phyloP scores from a whole-genome alignment of 306 rosid species.

The Lablab purpureus region DNA sequence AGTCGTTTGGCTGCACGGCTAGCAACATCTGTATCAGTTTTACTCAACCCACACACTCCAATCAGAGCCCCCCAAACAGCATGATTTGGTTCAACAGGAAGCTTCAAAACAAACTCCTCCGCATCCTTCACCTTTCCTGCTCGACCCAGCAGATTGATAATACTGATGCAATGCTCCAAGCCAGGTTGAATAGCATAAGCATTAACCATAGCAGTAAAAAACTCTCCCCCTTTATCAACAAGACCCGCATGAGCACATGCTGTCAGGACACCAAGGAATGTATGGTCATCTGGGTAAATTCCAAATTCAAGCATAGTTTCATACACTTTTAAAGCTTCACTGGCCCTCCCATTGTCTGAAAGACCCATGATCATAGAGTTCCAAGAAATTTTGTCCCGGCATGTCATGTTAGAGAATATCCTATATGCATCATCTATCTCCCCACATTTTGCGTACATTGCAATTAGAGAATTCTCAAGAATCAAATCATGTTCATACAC shows the following conservation, averaged over 20 bases:
- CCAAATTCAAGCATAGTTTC: constrained; percentile 65
- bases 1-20: constrained; percentile 60
- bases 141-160: constrained; percentile 77
- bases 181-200: constrained; percentile 66
- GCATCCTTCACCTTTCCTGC: constrained; percentile 76
- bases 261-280: constrained; percentile 72
- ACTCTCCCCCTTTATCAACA: constrained; percentile 60
- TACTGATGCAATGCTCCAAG: constrained; percentile 69
- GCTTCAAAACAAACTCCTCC: constrained; percentile 63
- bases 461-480: constrained; percentile 73
- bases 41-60: constrained; percentile 63
- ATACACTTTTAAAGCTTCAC: constrained; percentile 54
- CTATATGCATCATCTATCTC: constrained; percentile 63
- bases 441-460: constrained; percentile 89
- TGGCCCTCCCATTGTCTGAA: constrained; percentile 66
- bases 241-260: constrained; percentile 79
- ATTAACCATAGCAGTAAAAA: constrained; percentile 59
- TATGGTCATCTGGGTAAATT: constrained; percentile 61
- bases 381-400: constrained; percentile 71
- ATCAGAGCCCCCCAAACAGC: constrained; percentile 81
- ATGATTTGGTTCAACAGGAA: constrained; percentile 65
- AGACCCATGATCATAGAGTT: constrained; percentile 78
- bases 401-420: constrained; percentile 67
- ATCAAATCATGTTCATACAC: constrained; percentile 57
- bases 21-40: constrained; percentile 59